Conservation (phyloP, 352 stramenopile species). For the Elongisporangium undulatum region DNA sequence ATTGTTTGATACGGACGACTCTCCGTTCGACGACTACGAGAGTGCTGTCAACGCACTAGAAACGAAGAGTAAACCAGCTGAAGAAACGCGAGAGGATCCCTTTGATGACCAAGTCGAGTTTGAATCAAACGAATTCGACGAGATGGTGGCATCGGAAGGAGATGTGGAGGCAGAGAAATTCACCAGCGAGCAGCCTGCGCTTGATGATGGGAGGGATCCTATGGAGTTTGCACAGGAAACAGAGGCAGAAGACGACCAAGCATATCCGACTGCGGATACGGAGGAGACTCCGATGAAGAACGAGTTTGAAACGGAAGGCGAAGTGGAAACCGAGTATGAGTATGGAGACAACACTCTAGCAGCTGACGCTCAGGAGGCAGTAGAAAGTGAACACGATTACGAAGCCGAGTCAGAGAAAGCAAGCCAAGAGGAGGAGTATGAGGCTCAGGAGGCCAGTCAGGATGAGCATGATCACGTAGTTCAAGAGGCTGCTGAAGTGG, state of each 20-base stretch:
- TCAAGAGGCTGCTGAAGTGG: constrained; percentile 7
- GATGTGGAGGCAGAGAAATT: not conserved
- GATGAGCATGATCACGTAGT: not conserved
- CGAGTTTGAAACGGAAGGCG: not conserved
- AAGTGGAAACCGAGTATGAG: not conserved
- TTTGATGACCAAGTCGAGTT: not conserved
- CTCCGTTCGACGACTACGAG: not conserved
- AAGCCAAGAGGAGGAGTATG: constrained; percentile 5
- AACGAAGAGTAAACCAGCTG: not conserved
- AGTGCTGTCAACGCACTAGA: not conserved
- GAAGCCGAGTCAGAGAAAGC: not conserved
- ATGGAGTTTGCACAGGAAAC: not conserved
- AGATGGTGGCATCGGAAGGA: not conserved
- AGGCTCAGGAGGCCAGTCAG: not conserved
- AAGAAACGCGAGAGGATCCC: not conserved
- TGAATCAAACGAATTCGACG: constrained; percentile 1
- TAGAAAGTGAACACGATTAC: not conserved
- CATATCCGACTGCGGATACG: not conserved
- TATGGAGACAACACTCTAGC: not conserved
- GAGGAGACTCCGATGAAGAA: not conserved
- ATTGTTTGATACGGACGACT: constrained; percentile 8
- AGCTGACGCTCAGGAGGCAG: not conserved
- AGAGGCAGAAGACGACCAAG: not conserved
- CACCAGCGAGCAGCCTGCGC: not conserved
- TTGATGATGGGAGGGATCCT: not conserved